Evolutionary conservation across 306 rosid genomes (phyloP).

Genomic region (Hippophae gyantsensis): DNA sequence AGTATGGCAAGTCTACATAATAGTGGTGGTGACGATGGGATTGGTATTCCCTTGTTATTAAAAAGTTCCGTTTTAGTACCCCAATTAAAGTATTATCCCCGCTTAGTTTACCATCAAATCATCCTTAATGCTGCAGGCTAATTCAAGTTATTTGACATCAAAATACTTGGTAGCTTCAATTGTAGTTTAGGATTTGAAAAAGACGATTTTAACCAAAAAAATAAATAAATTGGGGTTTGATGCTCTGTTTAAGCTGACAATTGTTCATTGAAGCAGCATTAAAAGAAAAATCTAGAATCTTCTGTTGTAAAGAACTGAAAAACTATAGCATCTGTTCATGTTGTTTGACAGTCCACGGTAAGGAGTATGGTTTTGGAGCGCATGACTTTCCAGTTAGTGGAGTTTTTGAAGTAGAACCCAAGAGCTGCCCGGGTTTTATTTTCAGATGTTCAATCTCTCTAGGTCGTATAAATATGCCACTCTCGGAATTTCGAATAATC

Average conservation of each 20-base stretch:
- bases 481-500: slow-evolving; percentile 55
- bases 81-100: not conserved
- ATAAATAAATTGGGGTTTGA: not conserved
- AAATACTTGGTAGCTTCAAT: not conserved
- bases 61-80: not conserved
- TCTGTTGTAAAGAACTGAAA: slow-evolving; percentile 2
- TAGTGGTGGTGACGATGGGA: not conserved
- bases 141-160: not conserved
- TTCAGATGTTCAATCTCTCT: slow-evolving; percentile 62
- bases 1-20: too few species aligned
- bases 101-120: too few species aligned
- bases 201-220: not conserved
- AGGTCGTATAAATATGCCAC: slow-evolving; percentile 45
- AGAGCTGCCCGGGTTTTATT: slow-evolving; percentile 78
- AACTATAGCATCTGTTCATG: slow-evolving; percentile 6
- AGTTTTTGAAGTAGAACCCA: slow-evolving; percentile 93
- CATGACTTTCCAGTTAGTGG: slow-evolving; percentile 90
- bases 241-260: not conserved
- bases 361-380: slow-evolving; percentile 94
- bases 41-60: not conserved
- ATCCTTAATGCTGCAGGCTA: not conserved
- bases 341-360: slow-evolving; percentile 63
- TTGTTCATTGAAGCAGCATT: not conserved
- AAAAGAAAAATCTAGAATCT: not conserved
- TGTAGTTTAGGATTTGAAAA: not conserved